These are phyloP conservation scores for Colletotrichum camelliae DNA, from an alignment of 2,329 filamentous ascomycete species.

Conservation along the genomic window DNA sequence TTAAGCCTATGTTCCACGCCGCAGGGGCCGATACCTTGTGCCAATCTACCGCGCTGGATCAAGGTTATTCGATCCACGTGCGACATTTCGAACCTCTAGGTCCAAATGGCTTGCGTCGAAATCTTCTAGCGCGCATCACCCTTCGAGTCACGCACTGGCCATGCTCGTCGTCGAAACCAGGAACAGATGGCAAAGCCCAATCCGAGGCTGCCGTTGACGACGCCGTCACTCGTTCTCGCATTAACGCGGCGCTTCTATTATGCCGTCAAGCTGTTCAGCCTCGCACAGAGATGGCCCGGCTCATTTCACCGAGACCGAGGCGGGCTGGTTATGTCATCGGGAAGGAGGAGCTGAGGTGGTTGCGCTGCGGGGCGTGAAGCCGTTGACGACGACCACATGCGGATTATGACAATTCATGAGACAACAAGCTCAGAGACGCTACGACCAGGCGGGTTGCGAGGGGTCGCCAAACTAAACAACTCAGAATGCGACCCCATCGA, in stretches of 20 bases:
- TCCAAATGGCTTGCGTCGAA: not conserved
- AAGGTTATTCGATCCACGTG: not conserved
- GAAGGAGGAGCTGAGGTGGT: not conserved
- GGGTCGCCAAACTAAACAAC: conserved; percentile 7
- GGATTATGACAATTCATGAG: conserved; percentile 12
- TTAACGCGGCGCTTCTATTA: not conserved
- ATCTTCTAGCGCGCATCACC: not conserved
- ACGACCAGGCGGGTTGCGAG: not conserved
- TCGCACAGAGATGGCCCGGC: not conserved
- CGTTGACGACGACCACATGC: not conserved
- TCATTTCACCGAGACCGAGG: not conserved
- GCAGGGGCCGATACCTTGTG: not conserved
- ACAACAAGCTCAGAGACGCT: not conserved
- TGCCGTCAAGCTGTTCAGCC: not conserved
- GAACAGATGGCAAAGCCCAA: not conserved
- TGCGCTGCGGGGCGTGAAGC: not conserved
- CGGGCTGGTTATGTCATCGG: not conserved
- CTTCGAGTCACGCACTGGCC: not conserved
- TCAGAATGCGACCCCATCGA: not conserved
- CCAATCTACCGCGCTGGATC: not conserved
- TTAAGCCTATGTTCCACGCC: not conserved
- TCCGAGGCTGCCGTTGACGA: not conserved
- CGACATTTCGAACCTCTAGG: not conserved
- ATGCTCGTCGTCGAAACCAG: not conserved
- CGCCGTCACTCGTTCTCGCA: not conserved